A percentile compares a stretch with the other conserved stretches of the same genome.
phyloP scores from a whole-genome alignment of 2,329 filamentous ascomycete genomes.

The Phyllachora maydis region DNA sequence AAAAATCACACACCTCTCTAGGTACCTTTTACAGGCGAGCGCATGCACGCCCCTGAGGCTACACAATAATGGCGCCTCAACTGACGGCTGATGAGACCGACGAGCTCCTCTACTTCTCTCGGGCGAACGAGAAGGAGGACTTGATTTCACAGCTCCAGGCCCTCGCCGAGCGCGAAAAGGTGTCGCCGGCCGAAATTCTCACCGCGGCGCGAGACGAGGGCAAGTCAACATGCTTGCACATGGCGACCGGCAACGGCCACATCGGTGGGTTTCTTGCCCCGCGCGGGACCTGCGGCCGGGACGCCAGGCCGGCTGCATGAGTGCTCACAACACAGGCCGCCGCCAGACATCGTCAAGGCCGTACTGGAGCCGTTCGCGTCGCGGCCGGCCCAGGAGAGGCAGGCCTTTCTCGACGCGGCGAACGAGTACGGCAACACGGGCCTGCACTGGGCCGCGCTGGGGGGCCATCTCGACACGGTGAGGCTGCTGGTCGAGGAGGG shows the following conservation, averaged over 20 bases:
- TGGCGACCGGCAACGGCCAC: slow-evolving; percentile 83
- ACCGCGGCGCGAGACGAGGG: slow-evolving; percentile 49
- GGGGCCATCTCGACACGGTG: slow-evolving; percentile 66
- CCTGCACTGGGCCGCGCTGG: slow-evolving; percentile 83
- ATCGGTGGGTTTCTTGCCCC: slow-evolving; percentile 29
- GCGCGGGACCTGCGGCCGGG: slow-evolving; percentile 2
- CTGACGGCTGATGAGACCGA: slow-evolving; percentile 68
- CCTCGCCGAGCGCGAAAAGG: slow-evolving; percentile 40
- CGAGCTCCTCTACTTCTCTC: slow-evolving; percentile 75
- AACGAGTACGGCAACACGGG: slow-evolving; percentile 81
- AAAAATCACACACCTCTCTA: too few relatives aligned
- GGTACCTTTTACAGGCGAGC: too few relatives aligned
- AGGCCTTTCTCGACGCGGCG: slow-evolving; percentile 39
- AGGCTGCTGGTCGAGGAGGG: slow-evolving; percentile 57
- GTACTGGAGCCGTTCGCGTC: slow-evolving; percentile 20
- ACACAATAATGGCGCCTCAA: slow-evolving; percentile 15
- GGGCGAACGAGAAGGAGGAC: slow-evolving; percentile 54
- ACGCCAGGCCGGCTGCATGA: too few relatives aligned
- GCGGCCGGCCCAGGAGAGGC: slow-evolving; percentile 17
- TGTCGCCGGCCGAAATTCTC: slow-evolving; percentile 41
- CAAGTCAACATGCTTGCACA: slow-evolving; percentile 72
- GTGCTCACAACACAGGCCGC: too few relatives aligned
- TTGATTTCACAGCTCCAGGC: slow-evolving; percentile 36
- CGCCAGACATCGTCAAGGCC: slow-evolving; percentile 22
- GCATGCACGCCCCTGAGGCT: too few relatives aligned